Conservation (phyloP, 192 early-diverging fungal species). For the Coemansia sp. region DNA sequence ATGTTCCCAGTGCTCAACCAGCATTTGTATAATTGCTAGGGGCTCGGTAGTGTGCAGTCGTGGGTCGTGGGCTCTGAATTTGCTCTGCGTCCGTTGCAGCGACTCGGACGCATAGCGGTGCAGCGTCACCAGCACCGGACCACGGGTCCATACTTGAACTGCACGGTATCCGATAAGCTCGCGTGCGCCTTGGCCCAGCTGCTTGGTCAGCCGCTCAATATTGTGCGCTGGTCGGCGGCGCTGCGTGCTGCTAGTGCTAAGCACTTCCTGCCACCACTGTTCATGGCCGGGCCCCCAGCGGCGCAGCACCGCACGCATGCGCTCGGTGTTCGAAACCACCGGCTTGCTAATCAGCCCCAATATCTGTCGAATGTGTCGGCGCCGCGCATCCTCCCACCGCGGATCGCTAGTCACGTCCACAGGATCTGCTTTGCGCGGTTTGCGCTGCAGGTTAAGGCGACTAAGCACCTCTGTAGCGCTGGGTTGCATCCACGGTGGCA, state of each 20-base stretch:
- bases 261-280: conserved; percentile 32
- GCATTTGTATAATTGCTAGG: conserved; percentile 12
- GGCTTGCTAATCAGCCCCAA: conserved; percentile 31
- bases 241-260: conserved; percentile 4
- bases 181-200: conserved; percentile 19
- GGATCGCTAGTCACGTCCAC: neutral
- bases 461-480: conserved; percentile 44
- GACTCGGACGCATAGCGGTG: conserved; percentile 9
- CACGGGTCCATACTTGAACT: conserved; percentile 36
- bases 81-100: too few relatives aligned
- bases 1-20: conserved; percentile 28
- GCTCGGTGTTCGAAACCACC: conserved; percentile 13
- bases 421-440: neutral
- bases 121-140: conserved; percentile 34
- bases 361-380: conserved; percentile 17
- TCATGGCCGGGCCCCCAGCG: conserved; percentile 35
- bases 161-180: conserved; percentile 35
- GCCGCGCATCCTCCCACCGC: conserved; percentile 17
- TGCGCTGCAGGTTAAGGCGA: conserved; percentile 14
- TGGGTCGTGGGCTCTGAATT: too few relatives aligned
- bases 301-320: conserved; percentile 9
- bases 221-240: neutral
- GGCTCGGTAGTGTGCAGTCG: neutral
- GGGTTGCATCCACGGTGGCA: conserved; percentile 47
- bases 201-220: conserved; percentile 7